Evolutionary conservation across 805 yeast species (phyloP).

Genomic region (Candida peoriensis): DNA sequence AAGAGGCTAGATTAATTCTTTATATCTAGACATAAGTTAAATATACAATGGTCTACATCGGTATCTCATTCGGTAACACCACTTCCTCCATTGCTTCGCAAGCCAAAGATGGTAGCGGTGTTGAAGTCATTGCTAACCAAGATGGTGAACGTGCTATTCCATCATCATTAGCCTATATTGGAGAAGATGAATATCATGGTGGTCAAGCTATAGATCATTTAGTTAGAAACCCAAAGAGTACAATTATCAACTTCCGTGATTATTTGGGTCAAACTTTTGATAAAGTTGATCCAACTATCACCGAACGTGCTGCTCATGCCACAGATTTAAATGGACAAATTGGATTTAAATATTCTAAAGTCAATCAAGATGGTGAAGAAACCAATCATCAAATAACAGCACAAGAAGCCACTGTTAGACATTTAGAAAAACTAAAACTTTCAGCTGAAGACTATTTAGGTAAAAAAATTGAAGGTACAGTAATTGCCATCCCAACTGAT

Average conservation of each 20-base stretch:
- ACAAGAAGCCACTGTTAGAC: constrained; percentile 79
- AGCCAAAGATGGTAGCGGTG: constrained; percentile 70
- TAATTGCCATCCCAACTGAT: constrained; percentile 86
- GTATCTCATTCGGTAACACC: constrained; percentile 95
- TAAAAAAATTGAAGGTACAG: constrained; percentile 71
- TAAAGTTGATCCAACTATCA: constrained; percentile 61
- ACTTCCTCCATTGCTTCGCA: constrained; percentile 92
- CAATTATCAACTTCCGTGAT: constrained; percentile 90
- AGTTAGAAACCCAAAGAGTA: constrained; percentile 82
- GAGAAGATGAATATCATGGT: constrained; percentile 95
- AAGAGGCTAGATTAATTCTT: not conserved
- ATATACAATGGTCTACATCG: constrained; percentile 57
- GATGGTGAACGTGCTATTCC: constrained; percentile 98
- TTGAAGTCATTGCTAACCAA: constrained; percentile 97
- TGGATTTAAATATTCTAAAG: constrained; percentile 53
- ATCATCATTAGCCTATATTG: constrained; percentile 85
- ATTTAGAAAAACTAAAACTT: constrained; percentile 68
- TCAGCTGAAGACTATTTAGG: constrained; percentile 96
- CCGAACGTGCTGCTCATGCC: constrained; percentile 64
- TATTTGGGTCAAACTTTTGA: constrained; percentile 72
- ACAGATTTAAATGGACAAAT: constrained; percentile 59
- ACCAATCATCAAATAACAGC: constrained; percentile 54
- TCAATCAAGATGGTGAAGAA: constrained; percentile 33
- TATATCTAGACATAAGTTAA: not conserved
- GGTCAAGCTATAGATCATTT: constrained; percentile 92